Percentiles rank a stretch among this genome's conserved stretches.
phyloP scores from a whole-genome alignment of 176 grass and related monocot species.

The Musa beccarii region DNA sequence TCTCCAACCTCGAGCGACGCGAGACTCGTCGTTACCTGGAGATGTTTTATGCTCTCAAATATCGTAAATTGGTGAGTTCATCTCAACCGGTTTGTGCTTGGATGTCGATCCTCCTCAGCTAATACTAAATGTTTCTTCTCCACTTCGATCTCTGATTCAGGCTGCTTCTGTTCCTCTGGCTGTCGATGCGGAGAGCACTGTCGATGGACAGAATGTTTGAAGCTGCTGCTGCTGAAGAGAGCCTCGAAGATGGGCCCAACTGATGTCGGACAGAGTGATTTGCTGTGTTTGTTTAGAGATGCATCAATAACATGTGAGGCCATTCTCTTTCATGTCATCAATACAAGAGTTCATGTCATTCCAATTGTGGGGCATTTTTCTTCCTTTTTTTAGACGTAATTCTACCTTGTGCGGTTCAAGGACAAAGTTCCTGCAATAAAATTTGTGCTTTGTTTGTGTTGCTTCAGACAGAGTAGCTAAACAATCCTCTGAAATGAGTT shows the following conservation, averaged over 20 bases:
- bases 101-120: not conserved
- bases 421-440: not conserved
- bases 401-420: not conserved
- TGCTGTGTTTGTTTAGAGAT: not conserved
- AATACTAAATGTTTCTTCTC: not conserved
- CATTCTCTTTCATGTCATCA: not conserved
- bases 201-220: not conserved
- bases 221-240: no score
- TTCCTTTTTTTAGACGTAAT: not conserved
- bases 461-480: not conserved
- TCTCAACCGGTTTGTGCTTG: not conserved
- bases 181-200: conserved; percentile 22
- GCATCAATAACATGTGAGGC: not conserved
- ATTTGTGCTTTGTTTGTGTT: not conserved
- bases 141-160: conserved; percentile 17
- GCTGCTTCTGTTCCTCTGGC: conserved; percentile 45
- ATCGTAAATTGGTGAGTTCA: conserved; percentile 62
- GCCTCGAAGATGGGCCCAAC: no score
- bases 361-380: not conserved
- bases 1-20: conserved; percentile 83
- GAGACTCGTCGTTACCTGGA: conserved; percentile 90
- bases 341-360: no score
- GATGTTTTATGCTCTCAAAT: conserved; percentile 97
- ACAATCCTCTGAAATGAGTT: no score
- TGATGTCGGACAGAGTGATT: not conserved